These are phyloP conservation scores for Neopestalotiopsis sp. DNA, from an alignment of 2,329 filamentous ascomycete genomes.

Conservation along the genomic window DNA sequence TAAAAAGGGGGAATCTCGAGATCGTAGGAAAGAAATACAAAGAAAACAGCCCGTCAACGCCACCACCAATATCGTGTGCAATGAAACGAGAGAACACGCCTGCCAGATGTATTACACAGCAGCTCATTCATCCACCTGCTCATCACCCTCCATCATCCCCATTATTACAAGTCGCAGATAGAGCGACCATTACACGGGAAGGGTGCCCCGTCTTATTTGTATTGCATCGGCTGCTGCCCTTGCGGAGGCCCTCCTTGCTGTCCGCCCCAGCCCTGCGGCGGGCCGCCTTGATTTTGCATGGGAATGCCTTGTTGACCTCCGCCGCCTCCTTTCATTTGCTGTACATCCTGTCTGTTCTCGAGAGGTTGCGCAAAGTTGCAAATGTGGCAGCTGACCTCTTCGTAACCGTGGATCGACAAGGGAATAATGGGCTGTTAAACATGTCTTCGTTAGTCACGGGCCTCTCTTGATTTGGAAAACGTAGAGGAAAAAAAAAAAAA, in stretches of 20 bases:
- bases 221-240: slow-evolving; percentile 23
- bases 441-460: neutral
- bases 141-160: neutral
- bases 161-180: neutral
- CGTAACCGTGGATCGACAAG: slow-evolving; percentile 69
- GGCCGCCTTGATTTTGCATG: slow-evolving; percentile 40
- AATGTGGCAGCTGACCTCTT: slow-evolving; percentile 75
- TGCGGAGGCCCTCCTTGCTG: slow-evolving; percentile 23
- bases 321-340: slow-evolving; percentile 55
- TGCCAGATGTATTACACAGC: neutral
- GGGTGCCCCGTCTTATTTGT: slow-evolving; percentile 11
- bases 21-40: neutral
- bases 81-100: neutral
- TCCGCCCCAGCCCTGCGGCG: slow-evolving; percentile 41
- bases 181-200: neutral
- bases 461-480: neutral
- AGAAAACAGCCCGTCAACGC: neutral
- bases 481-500: neutral
- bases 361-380: slow-evolving; percentile 78
- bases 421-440: slow-evolving; percentile 68
- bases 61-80: neutral
- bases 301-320: slow-evolving; percentile 36
- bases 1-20: neutral
- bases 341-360: slow-evolving; percentile 61
- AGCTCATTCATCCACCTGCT: neutral